These are phyloP conservation scores for Marasmius tenuissimus DNA, from an alignment of 1,284 basidiomycete species.

Conservation along the genomic window DNA sequence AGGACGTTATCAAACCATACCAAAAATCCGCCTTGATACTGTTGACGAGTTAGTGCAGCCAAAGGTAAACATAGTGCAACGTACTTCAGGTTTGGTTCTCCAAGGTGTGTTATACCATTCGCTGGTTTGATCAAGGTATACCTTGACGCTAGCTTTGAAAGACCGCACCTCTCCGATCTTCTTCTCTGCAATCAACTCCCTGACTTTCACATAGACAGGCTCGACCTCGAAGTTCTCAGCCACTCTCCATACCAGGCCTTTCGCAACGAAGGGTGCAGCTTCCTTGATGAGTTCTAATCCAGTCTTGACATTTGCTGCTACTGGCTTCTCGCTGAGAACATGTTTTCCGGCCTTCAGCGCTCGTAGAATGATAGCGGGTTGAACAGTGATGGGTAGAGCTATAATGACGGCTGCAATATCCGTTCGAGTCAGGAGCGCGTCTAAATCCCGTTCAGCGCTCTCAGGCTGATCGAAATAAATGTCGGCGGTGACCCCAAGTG, in stretches of 20 bases:
- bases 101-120: constrained; percentile 83
- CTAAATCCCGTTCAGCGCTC: constrained; percentile 46
- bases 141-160: constrained; percentile 59
- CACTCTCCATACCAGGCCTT: constrained; percentile 80
- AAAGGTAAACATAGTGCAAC: constrained; percentile 24
- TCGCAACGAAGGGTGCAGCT: constrained; percentile 29
- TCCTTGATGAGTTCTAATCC: constrained; percentile 62
- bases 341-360: constrained; percentile 77
- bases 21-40: neutral
- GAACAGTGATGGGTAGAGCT: constrained; percentile 74
- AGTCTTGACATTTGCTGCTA: constrained; percentile 68
- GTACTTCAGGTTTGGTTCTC: constrained; percentile 78
- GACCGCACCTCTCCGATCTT: constrained; percentile 65
- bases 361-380: constrained; percentile 67
- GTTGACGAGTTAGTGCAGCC: neutral
- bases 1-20: neutral
- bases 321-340: constrained; percentile 84
- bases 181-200: constrained; percentile 50
- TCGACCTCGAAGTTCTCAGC: constrained; percentile 85
- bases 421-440: constrained; percentile 60
- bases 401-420: constrained; percentile 77
- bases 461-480: constrained; percentile 55
- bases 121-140: constrained; percentile 58
- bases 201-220: constrained; percentile 54
- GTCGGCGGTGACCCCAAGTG: constrained; percentile 38